Conservation (phyloP, 768 basidiomycete species). For the Nevesoporus exiguus region DNA sequence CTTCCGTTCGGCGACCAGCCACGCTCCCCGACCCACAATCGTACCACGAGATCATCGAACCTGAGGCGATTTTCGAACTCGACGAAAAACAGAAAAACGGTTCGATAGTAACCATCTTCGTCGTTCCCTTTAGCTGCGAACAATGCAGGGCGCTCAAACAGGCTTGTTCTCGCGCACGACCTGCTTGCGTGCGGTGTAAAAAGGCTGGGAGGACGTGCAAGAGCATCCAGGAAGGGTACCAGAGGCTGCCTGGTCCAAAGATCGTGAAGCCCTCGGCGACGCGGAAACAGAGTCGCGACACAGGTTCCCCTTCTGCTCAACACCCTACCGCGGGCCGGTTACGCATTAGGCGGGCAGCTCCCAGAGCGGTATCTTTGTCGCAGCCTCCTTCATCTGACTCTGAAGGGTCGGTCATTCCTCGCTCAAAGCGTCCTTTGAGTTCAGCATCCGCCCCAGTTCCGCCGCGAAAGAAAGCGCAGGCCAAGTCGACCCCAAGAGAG, state of each 20-base stretch:
- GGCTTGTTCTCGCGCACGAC: constrained; percentile 26
- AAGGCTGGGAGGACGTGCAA: constrained; percentile 3
- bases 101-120: constrained; percentile 13
- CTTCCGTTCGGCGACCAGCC: constrained; percentile 28
- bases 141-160: constrained; percentile 9
- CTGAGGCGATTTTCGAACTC: constrained; percentile 28
- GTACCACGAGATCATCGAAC: constrained; percentile 23
- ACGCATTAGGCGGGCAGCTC: not conserved
- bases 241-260: constrained; percentile 27
- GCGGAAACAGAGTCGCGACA: not conserved
- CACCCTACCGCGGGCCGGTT: not conserved
- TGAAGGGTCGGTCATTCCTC: not conserved
- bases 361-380: not conserved
- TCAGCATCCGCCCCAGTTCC: not conserved
- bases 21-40: constrained; percentile 9
- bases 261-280: not conserved
- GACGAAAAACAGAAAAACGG: constrained; percentile 10
- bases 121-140: constrained; percentile 23
- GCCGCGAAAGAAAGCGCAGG: constrained; percentile 9
- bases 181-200: constrained; percentile 25
- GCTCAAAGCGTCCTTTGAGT: constrained; percentile 20
- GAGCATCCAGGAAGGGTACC: constrained; percentile 9
- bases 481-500: not conserved
- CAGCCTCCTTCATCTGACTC: not conserved
- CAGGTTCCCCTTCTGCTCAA: not conserved